Evolutionary conservation across 2,329 filamentous ascomycete species (phyloP), one percentile per base, ranked within the genome.

Genomic region (Sphaerulina vaccinii): DNA sequence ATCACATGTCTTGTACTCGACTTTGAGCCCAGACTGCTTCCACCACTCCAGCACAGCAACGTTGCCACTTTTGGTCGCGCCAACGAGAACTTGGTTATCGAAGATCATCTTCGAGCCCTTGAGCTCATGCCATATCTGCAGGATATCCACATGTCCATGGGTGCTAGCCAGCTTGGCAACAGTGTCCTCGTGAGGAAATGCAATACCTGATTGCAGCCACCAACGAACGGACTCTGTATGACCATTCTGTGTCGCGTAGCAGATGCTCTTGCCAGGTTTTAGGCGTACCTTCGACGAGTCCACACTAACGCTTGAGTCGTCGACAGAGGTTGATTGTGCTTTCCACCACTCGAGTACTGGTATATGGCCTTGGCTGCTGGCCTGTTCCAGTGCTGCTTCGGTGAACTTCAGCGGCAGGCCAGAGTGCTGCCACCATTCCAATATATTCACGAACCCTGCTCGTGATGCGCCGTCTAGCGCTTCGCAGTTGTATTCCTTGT

Each of bases 321-420:
- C 65, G 3, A 58, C 59, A 8, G 59, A 56, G 1, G 59, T 64
- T 11, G 55, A 60, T 42, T 64, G 85, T 78, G 63, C 85, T 61
- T 88, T 88, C 92, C 92, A 97, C 92, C 92, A 97, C 62, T 95
- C 86, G 1, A 97, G 79, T 1, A 96, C 90, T 5, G 83, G 75
- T n/a, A 96, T 78, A 59, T 93, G 87, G 6, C 91, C 90, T 64
- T 89, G 86, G 3, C 85, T 85, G 52, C 87, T 92, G 23, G 92
- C 91, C 64, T 91, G 87, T 70, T 96, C 92, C 15, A 97, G 80
- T 0, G 92, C 89, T 4, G 84, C 80, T 68, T 96, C 90, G 9
- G 88, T 95, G 70, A 93, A 96, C 60, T 88, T 86, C 16, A 96
- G 77, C 2, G 85, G 83, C 1, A 96, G 77, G 0, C 87, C 87